Conservation (phyloP, 1,284 basidiomycete genomes). For the Cutaneotrichosporon cavernicola region DNA sequence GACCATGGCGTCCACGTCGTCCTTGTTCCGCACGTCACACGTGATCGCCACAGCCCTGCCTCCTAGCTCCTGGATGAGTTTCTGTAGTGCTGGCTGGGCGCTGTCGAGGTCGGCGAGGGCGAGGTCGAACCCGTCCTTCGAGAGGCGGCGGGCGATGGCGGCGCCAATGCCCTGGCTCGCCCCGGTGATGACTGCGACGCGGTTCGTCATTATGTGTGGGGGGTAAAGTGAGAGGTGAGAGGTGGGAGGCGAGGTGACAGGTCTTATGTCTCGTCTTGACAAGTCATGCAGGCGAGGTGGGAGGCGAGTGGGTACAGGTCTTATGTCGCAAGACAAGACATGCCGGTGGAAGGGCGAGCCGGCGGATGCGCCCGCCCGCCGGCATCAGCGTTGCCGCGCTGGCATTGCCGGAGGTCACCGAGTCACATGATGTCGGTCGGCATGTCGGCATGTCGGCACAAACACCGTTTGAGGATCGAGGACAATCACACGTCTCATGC, state of each 20-base stretch:
- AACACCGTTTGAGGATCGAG: no score
- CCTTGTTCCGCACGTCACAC: slow-evolving; percentile 46
- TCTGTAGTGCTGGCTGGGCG: slow-evolving; percentile 30
- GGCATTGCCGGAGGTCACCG: no score
- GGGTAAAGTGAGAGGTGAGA: background rate
- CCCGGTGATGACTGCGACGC: slow-evolving; percentile 54
- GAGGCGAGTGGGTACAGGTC: no score
- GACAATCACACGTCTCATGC: no score
- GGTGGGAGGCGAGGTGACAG: background rate
- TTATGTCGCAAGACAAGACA: no score
- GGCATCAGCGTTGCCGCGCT: no score
- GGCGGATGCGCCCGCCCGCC: no score
- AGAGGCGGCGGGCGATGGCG: slow-evolving; percentile 55
- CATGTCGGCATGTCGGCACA: no score
- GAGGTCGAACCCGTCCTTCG: slow-evolving; percentile 54
- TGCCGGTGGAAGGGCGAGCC: no score
- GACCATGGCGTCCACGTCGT: slow-evolving; percentile 39
- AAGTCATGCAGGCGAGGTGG: no score
- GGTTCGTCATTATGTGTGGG: background rate
- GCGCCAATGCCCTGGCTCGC: slow-evolving; percentile 56
- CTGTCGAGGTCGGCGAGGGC: slow-evolving; percentile 48
- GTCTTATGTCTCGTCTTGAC: no score
- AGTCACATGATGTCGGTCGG: no score
- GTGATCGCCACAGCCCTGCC: slow-evolving; percentile 37
- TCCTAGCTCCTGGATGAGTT: slow-evolving; percentile 38